Conservation (phyloP, 345 rosid species). For the Zanthoxylum bungeanum region DNA sequence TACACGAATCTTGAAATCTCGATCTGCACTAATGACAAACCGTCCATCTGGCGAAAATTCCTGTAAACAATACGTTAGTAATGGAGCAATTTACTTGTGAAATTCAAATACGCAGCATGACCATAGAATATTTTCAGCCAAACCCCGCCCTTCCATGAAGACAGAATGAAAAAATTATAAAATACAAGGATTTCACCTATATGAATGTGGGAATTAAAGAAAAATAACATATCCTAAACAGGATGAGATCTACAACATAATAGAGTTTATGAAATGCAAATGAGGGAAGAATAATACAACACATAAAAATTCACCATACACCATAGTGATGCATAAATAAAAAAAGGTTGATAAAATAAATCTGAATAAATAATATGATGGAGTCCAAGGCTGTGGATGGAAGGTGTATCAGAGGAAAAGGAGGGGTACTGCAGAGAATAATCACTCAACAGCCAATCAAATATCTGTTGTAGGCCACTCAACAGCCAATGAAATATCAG, state of each 20-base stretch:
- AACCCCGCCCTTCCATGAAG: not conserved
- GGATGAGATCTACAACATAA: not conserved
- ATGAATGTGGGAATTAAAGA: not conserved
- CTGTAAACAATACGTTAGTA: slow-evolving; percentile 36
- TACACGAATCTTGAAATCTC: slow-evolving; percentile 94
- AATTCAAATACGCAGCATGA: not conserved
- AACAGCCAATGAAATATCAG: no score
- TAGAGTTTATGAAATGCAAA: not conserved
- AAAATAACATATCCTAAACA: not conserved
- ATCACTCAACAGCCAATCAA: no score
- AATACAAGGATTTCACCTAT: not conserved
- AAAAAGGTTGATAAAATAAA: not conserved
- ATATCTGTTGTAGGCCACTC: no score
- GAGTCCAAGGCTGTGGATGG: no score
- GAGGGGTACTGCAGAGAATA: no score
- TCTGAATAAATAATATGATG: not conserved
- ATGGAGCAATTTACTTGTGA: not conserved
- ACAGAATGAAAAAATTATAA: not conserved
- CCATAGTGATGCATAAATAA: not conserved
- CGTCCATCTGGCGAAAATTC: slow-evolving; percentile 86
- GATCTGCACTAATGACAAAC: slow-evolving; percentile 75
- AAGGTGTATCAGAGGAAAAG: no score
- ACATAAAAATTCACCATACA: not conserved
- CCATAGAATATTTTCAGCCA: not conserved
- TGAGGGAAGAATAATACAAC: not conserved